phyloP scores from a whole-genome alignment of 768 basidiomycete species.

The Lactifluus hygrophoroides region DNA sequence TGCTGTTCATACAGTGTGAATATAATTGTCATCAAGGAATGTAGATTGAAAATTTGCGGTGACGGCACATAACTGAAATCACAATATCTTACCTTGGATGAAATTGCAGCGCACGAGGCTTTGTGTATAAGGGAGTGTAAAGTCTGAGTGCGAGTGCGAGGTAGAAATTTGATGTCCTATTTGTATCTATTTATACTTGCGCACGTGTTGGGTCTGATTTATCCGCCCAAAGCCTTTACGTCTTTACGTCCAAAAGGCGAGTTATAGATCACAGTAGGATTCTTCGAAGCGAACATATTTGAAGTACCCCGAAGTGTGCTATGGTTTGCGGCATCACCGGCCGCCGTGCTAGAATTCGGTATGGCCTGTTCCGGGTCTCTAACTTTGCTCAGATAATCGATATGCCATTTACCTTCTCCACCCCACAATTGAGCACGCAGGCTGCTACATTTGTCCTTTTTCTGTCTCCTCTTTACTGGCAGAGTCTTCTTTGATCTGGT shows the following conservation, averaged over 20 bases:
- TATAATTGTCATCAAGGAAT: slow-evolving; percentile 47
- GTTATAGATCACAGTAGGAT: too few species aligned
- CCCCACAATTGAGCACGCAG: neutral
- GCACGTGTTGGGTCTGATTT: neutral
- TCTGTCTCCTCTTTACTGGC: neutral
- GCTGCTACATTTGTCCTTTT: neutral
- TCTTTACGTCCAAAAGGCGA: too few species aligned
- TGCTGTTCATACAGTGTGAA: slow-evolving; percentile 72
- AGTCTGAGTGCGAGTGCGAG: neutral
- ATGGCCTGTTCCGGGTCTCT: neutral
- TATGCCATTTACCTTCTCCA: neutral
- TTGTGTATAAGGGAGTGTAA: neutral
- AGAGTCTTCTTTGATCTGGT: neutral
- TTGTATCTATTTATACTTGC: neutral
- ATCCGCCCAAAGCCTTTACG: too few species aligned
- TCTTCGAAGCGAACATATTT: neutral
- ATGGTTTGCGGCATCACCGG: neutral
- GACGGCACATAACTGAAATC: neutral
- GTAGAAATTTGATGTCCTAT: neutral
- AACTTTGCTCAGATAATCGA: neutral
- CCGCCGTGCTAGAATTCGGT: neutral
- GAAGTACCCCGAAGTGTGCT: neutral
- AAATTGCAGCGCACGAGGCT: neutral
- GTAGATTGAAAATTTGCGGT: neutral
- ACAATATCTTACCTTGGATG: slow-evolving; percentile 1